These are phyloP conservation scores for Phialophora macrospora DNA, from an alignment of 2,329 filamentous ascomycete genomes.

Conservation along the genomic window DNA sequence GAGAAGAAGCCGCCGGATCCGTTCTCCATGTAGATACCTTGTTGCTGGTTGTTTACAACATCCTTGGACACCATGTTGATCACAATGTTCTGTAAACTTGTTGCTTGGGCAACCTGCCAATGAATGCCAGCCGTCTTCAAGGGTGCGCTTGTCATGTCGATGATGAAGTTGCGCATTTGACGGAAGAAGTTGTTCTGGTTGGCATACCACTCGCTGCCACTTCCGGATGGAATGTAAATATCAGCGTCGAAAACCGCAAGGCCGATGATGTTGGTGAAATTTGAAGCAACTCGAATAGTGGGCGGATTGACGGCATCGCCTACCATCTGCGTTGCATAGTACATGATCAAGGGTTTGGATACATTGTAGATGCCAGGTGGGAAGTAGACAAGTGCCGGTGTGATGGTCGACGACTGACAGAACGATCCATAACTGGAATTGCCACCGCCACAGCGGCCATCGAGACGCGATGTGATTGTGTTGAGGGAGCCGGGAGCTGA, in stretches of 20 bases:
- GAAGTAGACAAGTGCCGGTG: slow-evolving; percentile 82
- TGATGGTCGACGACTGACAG: slow-evolving; percentile 75
- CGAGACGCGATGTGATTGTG: background rate
- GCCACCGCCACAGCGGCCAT: slow-evolving; percentile 68
- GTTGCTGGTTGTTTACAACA: slow-evolving; percentile 55
- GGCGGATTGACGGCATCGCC: slow-evolving; percentile 72
- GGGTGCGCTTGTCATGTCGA: slow-evolving; percentile 68
- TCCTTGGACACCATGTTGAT: slow-evolving; percentile 69
- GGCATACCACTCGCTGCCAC: slow-evolving; percentile 69
- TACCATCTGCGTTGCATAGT: slow-evolving; percentile 67
- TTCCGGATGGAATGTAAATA: slow-evolving; percentile 65
- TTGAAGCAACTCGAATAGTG: slow-evolving; percentile 60
- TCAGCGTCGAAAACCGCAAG: slow-evolving; percentile 83
- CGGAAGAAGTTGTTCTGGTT: slow-evolving; percentile 76
- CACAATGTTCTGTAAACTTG: slow-evolving; percentile 72
- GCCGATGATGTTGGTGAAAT: slow-evolving; percentile 64
- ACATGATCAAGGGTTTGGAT: slow-evolving; percentile 68
- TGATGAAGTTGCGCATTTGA: slow-evolving; percentile 74
- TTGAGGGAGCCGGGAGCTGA: slow-evolving; percentile 59
- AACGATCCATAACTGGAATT: slow-evolving; percentile 31
- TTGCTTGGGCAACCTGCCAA: slow-evolving; percentile 77
- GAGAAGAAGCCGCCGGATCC: slow-evolving; percentile 67
- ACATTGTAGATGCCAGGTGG: slow-evolving; percentile 78
- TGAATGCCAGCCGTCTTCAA: slow-evolving; percentile 66
- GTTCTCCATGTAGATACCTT: slow-evolving; percentile 68